Base-by-base conservation (phyloP, 2,329 filamentous ascomycete genomes). In the Stagonosporopsis cucurbitacearum region DNA sequence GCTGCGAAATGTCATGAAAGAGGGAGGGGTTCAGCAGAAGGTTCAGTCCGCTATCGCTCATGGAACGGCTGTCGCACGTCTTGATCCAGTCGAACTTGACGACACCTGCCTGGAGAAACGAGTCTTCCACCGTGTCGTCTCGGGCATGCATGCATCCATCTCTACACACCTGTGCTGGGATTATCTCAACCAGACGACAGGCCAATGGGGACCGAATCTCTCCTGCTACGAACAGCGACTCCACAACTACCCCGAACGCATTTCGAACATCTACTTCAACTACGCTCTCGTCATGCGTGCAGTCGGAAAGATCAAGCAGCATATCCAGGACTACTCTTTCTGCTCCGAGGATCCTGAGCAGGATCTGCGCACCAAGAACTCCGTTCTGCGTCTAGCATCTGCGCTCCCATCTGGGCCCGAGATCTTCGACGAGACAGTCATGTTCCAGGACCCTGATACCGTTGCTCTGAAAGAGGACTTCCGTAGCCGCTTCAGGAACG, bases 221-320 rank as follows among this genome's bases (percentile, higher is more conserved):
- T 81, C 87, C 60, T 99, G 95, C 81, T 99, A 96, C 82, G 87
- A 90, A 71, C 80, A 87, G 30, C 87, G 95, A n/a, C 84, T 99
- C 15, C 91, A 96, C 75, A 81, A 83, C 20, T 86, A 90, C 73
- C 92, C 94, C 0, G 95, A 99, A 65, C 90, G 94, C 58, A 90
- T 99, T 70, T 95, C 93, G 65, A 99, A 99, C 76, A 83, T 99
- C 45, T 99, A 99, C 81, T 99, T 99, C 81, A 98, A 99, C 84
- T 99, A 96, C 72, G 95, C 95, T 0, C 84, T 99, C n/a, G 83
- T 99, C 36, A 89, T 94, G 23, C 90, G 95, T 45, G 95, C 95
- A 12, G 85, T 98, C 36, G 90, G 91, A 49, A 99, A 99, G 78
- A 84, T 98, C 8, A 90, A 89, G 12, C 90, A 91, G 22, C 88